Evolutionary conservation across 345 rosid species (phyloP).

Genomic region (Camelina sativa): DNA sequence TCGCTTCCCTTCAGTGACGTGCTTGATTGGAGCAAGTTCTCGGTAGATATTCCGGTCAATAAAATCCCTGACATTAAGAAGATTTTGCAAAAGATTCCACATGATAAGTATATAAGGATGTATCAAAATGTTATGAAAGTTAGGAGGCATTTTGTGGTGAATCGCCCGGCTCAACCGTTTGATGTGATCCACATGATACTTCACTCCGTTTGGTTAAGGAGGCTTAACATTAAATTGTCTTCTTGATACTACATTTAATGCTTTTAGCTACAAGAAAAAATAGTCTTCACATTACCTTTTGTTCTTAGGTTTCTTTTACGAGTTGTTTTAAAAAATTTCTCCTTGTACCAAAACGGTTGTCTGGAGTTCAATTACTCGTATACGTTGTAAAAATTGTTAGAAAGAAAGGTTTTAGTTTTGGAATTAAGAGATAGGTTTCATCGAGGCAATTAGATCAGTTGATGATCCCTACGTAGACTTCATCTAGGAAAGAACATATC

Average conservation of each 20-base stretch:
- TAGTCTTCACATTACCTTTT: background rate
- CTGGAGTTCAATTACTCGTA: background rate
- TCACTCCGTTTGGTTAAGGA: conserved; percentile 67
- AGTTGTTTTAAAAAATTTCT: background rate
- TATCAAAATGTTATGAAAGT: conserved; percentile 49
- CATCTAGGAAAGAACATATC: background rate
- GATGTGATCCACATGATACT: conserved; percentile 64
- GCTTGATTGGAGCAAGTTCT: conserved; percentile 57
- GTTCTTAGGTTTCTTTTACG: background rate
- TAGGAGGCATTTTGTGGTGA: conserved; percentile 55
- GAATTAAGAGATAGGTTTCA: background rate
- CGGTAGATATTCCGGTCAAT: conserved; percentile 47
- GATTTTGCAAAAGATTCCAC: conserved; percentile 51
- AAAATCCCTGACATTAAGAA: conserved; percentile 53
- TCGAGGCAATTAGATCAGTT: background rate
- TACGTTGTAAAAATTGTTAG: background rate
- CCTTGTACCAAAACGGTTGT: background rate
- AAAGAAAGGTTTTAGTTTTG: background rate
- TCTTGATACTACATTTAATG: conserved; percentile 9
- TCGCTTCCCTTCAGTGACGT: conserved; percentile 57
- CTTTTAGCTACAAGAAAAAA: background rate
- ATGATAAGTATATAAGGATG: conserved; percentile 48
- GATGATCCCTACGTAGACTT: background rate
- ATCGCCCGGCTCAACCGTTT: conserved; percentile 57
- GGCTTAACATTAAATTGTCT: conserved; percentile 54